Evolutionary conservation across 1,139 yeast species (phyloP).

Genomic region (Candida neerlandica): DNA sequence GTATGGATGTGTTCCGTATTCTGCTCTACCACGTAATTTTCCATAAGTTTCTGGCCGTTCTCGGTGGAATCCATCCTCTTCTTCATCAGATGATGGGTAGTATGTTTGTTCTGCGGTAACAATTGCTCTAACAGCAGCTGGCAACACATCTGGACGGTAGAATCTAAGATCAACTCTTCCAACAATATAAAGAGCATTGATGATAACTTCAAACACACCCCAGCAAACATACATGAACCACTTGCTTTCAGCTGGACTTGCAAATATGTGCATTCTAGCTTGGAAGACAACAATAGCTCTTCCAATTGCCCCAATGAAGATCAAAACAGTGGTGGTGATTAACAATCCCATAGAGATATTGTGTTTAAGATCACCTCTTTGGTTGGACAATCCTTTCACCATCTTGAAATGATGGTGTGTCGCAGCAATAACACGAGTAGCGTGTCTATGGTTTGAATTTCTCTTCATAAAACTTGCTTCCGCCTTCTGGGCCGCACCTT

Average conservation of each 20-base stretch:
- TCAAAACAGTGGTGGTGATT: conserved; percentile 34
- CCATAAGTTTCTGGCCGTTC: conserved; percentile 18
- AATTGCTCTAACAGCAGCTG: conserved; percentile 38
- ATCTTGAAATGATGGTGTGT: conserved; percentile 44
- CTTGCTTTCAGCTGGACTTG: conserved; percentile 26
- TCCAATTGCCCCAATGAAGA: conserved; percentile 34
- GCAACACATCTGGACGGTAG: conserved; percentile 49
- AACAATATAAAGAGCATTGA: conserved; percentile 38
- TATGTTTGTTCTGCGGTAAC: conserved; percentile 45
- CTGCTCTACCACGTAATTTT: conserved; percentile 11
- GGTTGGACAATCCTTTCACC: conserved; percentile 44
- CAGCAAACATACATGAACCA: conserved; percentile 40
- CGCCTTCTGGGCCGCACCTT: conserved; percentile 41
- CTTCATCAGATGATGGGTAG: conserved; percentile 24
- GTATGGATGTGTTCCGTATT: conserved; percentile 8
- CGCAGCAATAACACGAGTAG: conserved; percentile 47
- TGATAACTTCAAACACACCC: conserved; percentile 42
- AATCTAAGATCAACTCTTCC: conserved; percentile 51
- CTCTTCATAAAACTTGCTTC: conserved; percentile 47
- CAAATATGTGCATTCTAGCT: conserved; percentile 22
- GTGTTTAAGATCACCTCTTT: conserved; percentile 43
- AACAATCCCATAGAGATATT: conserved; percentile 38
- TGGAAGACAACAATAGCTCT: conserved; percentile 39
- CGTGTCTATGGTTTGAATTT: conserved; percentile 47
- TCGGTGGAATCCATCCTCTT: conserved; percentile 21